These are phyloP conservation scores for Malania oleifera DNA, from an alignment of 164 flowering plant species.

Conservation along the genomic window DNA sequence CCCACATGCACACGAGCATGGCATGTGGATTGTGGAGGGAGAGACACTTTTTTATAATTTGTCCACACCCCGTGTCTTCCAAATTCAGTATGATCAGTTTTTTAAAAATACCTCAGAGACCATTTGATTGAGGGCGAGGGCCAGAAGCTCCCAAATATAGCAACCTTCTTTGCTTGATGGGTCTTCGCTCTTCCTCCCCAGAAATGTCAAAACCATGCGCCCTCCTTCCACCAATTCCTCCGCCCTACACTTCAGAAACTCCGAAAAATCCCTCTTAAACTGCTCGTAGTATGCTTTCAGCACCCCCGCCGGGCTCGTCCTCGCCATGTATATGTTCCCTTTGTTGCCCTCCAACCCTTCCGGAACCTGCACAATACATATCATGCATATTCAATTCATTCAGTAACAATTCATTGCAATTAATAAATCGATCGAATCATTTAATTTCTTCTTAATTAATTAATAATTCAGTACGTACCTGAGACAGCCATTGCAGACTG, in stretches of 20 bases:
- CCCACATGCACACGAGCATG: too few relatives aligned
- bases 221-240: slow-evolving; percentile 47
- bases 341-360: slow-evolving; percentile 36
- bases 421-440: too few relatives aligned
- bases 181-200: slow-evolving; percentile 40
- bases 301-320: slow-evolving; percentile 35
- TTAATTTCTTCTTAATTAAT: too few relatives aligned
- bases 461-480: slow-evolving; percentile 30
- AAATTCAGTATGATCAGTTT: too few relatives aligned
- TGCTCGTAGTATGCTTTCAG: slow-evolving; percentile 38
- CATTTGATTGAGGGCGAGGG: slow-evolving; percentile 37
- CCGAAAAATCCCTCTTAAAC: slow-evolving; percentile 40
- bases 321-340: slow-evolving; percentile 39
- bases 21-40: too few relatives aligned
- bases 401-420: too few relatives aligned
- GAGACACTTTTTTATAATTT: too few relatives aligned
- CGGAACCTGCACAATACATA: slow-evolving; percentile 37
- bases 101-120: slow-evolving; percentile 45
- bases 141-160: slow-evolving; percentile 34
- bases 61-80: too few relatives aligned
- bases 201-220: slow-evolving; percentile 42
- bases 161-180: slow-evolving; percentile 31
- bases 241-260: slow-evolving; percentile 40
- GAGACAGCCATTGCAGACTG: slow-evolving; percentile 59
- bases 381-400: too few relatives aligned